Evolutionary conservation across 1,284 basidiomycete species (phyloP).

Genomic region (Heimioporus punctisporus): DNA sequence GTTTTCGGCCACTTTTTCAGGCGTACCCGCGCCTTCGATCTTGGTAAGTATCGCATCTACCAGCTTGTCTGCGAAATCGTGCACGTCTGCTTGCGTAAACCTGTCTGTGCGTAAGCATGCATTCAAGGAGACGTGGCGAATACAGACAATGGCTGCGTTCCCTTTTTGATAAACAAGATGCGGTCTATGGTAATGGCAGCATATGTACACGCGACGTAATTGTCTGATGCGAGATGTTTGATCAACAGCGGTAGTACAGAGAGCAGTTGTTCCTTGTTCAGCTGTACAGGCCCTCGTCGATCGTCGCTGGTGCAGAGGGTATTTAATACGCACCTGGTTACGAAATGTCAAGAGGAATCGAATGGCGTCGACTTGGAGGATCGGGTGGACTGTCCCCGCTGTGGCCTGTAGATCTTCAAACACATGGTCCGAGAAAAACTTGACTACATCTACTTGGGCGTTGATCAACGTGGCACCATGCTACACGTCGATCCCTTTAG

Average conservation of each 20-base stretch:
- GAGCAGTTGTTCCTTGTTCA: slow-evolving; percentile 94
- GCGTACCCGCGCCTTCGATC: slow-evolving; percentile 82
- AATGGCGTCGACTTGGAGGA: slow-evolving; percentile 96
- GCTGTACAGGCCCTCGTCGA: slow-evolving; percentile 41
- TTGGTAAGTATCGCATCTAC: slow-evolving; percentile 81
- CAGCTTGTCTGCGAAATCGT: slow-evolving; percentile 78
- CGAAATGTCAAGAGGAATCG: slow-evolving; percentile 94
- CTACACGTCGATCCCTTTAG: slow-evolving; percentile 40
- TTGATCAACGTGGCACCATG: slow-evolving; percentile 96
- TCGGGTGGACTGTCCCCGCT: slow-evolving; percentile 76
- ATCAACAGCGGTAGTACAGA: slow-evolving; percentile 90
- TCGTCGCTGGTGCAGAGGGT: not conserved
- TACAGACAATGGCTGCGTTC: slow-evolving; percentile 67
- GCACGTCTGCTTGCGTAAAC: slow-evolving; percentile 87
- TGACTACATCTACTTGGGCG: slow-evolving; percentile 90
- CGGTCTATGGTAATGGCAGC: slow-evolving; percentile 91
- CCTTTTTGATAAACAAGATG: slow-evolving; percentile 86
- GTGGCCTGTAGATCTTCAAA: slow-evolving; percentile 85
- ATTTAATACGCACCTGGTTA: slow-evolving; percentile 79
- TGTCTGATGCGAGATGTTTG: slow-evolving; percentile 80
- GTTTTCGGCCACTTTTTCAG: slow-evolving; percentile 97
- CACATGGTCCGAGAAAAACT: slow-evolving; percentile 95
- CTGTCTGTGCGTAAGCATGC: slow-evolving; percentile 39
- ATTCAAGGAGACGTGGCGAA: not conserved
- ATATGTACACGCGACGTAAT: slow-evolving; percentile 90